Percentiles rank a stretch among this genome's conserved stretches.
Conservation (phyloP, 768 basidiomycete genomes). For the Lactarius pseudohatsudake region DNA sequence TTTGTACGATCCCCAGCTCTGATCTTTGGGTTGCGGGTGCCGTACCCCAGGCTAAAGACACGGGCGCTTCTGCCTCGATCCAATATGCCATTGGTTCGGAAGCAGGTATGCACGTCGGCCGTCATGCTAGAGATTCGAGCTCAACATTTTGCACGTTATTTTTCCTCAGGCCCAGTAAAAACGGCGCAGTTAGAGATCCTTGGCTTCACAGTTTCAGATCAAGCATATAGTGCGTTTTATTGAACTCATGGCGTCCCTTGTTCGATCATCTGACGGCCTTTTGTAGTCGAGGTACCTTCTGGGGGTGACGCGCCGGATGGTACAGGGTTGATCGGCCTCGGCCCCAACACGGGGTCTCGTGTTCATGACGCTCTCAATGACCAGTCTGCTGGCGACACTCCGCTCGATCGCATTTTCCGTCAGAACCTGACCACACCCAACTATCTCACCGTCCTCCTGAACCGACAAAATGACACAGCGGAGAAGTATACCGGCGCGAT, state of each 20-base stretch:
- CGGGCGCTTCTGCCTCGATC: conserved; percentile 42
- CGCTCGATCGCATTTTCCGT: conserved; percentile 63
- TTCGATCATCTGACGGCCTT: not conserved
- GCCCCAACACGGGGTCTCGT: conserved; percentile 53
- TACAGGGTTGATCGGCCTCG: conserved; percentile 53
- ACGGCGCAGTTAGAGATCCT: conserved; percentile 45
- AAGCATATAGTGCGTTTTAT: conserved; percentile 46
- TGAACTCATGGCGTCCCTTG: not conserved
- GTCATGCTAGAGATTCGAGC: not conserved
- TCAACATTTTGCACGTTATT: not conserved
- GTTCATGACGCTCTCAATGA: conserved; percentile 39
- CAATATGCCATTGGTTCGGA: conserved; percentile 55
- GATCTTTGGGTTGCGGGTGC: conserved; percentile 59
- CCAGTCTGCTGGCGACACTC: conserved; percentile 44
- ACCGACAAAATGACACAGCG: conserved; percentile 53
- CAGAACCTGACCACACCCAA: conserved; percentile 57
- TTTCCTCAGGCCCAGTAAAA: conserved; percentile 42
- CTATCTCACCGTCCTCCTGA: conserved; percentile 61
- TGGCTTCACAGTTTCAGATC: conserved; percentile 44
- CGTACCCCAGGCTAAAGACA: conserved; percentile 42
- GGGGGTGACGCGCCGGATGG: conserved; percentile 36
- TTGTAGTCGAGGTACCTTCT: conserved; percentile 43
- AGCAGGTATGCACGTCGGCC: conserved; percentile 17
- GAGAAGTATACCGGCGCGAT: conserved; percentile 56
- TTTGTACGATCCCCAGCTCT: conserved; percentile 42